Base-by-base conservation (phyloP, 2,329 filamentous ascomycete species). In the Talaromyces sp. region DNA sequence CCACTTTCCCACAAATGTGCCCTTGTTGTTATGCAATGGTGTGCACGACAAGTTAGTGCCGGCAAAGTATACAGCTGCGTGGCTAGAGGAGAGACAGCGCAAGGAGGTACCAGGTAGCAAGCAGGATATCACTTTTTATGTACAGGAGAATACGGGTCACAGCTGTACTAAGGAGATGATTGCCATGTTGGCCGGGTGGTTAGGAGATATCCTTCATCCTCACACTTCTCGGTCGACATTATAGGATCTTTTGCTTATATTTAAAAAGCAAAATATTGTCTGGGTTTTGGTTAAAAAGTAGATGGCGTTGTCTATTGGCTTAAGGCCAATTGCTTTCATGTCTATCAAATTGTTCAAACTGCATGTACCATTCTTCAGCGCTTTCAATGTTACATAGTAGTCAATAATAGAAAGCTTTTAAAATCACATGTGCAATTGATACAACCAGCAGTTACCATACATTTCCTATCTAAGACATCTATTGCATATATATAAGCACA, bases 151-250 rank as follows among this genome's bases (percentile, higher is more conserved):
- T 27, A 57, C 56, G 5, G 56, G 56, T 3, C 56, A 57, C 40
- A 57, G 56, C 27, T 57, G 56, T 18, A 57, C 56, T 4, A 57
- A 57, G 28, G 56, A 57, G 36, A 57, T 57, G 56, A 40, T 57
- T 16, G 27, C 8, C 6, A 57, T 50, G 56, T 4, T 57, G 28
- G 56, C 56, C 2, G 36, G 18, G 3, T 57, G 56, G 56, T 34
- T 57, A 14, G 14, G 42, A 6, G 56, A 57, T 34, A 33, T 57
- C 44, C 44, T 51, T 28, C 8, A 40, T 40, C 36, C 16, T 40
- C 14, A n/a, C 36, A 40, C 36, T n/a, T 14, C 36, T 40, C 36
- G 36, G n/a, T 40, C 36, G 16, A 40, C 36, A 7, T 40, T 40
- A n/a, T 40, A n/a, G 16, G 5, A 14, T 7, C 16, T 36, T 5